Percentiles rank a stretch among this genome's conserved stretches.
These are phyloP conservation scores for Suhomyces prunicola DNA, from an alignment of 805 yeast genomes.

Conservation along the genomic window DNA sequence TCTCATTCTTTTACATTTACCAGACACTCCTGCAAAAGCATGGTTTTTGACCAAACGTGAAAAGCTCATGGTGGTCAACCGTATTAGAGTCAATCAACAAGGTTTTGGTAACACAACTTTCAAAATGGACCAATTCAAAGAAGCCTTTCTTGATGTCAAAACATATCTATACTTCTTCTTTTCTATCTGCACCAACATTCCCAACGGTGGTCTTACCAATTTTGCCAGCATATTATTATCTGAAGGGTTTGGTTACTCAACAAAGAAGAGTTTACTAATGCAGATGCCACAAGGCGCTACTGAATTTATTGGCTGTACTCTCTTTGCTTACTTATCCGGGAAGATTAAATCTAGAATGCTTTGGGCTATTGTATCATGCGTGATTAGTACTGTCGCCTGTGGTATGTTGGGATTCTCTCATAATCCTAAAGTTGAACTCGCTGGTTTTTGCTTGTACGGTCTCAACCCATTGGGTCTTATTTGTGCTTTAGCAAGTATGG, in stretches of 20 bases:
- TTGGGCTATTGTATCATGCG: slow-evolving; percentile 22
- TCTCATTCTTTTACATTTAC: slow-evolving; percentile 47
- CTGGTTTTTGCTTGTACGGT: slow-evolving; percentile 33
- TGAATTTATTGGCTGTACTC: slow-evolving; percentile 37
- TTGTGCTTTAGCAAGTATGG: slow-evolving; percentile 33
- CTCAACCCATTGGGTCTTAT: slow-evolving; percentile 28
- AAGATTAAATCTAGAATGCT: slow-evolving; percentile 23
- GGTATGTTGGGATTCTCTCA: slow-evolving; percentile 45
- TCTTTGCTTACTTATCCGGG: slow-evolving; percentile 21
- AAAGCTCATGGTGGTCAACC: slow-evolving; percentile 42
- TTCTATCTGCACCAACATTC: slow-evolving; percentile 25
- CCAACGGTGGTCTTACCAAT: slow-evolving; percentile 38
- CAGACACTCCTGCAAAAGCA: slow-evolving; percentile 47
- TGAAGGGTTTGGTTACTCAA: slow-evolving; percentile 22
- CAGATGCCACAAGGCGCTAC: slow-evolving; percentile 49
- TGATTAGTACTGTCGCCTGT: slow-evolving; percentile 20
- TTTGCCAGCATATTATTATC: slow-evolving; percentile 31
- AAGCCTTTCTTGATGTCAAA: slow-evolving; percentile 33
- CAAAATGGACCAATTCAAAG: slow-evolving; percentile 36
- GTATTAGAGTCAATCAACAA: slow-evolving; percentile 46
- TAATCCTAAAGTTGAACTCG: slow-evolving; percentile 16
- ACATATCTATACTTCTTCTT: slow-evolving; percentile 33
- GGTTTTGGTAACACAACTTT: slow-evolving; percentile 41
- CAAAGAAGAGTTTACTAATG: slow-evolving; percentile 40
- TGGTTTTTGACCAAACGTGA: slow-evolving; percentile 22